These are phyloP conservation scores for Corymbia maculata DNA, from an alignment of 345 rosid species.

Conservation along the genomic window DNA sequence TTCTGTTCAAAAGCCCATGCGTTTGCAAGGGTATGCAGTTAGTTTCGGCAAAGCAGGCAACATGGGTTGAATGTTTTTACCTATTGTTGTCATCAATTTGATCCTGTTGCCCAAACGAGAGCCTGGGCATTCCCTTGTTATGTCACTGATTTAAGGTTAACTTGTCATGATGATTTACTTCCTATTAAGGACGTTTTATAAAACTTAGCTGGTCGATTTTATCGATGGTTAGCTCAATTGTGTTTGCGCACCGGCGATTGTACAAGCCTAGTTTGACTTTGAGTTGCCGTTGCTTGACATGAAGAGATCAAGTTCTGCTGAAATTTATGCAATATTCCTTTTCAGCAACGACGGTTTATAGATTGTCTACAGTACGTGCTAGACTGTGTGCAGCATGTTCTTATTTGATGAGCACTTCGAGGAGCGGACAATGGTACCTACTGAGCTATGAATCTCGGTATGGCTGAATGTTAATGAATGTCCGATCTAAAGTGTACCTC, in stretches of 20 bases:
- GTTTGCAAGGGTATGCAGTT: no score
- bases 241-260: not conserved
- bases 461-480: not conserved
- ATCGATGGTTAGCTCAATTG: not conserved
- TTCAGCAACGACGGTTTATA: not conserved
- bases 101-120: not conserved
- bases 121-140: not conserved
- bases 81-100: not conserved
- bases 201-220: not conserved
- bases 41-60: not conserved
- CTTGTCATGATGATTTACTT: not conserved
- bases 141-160: not conserved
- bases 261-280: not conserved
- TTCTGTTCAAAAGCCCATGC: no score
- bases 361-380: not conserved
- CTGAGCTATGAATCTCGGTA: not conserved
- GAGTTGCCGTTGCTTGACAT: not conserved
- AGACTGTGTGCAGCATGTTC: not conserved
- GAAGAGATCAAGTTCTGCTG: not conserved
- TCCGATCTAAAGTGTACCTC: not conserved
- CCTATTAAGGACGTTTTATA: not conserved
- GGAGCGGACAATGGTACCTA: not conserved
- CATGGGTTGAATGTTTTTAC: not conserved
- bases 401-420: not conserved
- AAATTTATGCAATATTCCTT: not conserved